Conservation (phyloP, 2,329 filamentous ascomycete genomes). For the Colletotrichum trifolii region DNA sequence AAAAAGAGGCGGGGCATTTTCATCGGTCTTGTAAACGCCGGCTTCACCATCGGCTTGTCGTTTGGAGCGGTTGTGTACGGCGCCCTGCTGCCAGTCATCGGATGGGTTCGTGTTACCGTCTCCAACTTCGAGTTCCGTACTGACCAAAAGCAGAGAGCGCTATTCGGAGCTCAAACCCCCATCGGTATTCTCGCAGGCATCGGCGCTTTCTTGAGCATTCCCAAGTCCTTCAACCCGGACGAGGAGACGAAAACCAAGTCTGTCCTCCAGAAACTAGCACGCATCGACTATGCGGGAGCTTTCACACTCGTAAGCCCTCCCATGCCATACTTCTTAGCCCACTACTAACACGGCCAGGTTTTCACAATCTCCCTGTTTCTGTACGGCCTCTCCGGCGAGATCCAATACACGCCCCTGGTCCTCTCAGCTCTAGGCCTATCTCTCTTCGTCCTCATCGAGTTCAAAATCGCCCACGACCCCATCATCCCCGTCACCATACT, state of each 20-base stretch:
- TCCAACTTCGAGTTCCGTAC: constrained; percentile 9
- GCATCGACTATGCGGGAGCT: constrained; percentile 81
- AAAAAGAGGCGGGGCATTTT: constrained; percentile 76
- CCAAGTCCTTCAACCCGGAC: constrained; percentile 50
- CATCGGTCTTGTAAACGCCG: constrained; percentile 79
- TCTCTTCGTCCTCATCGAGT: constrained; percentile 72
- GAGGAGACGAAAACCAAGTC: constrained; percentile 53
- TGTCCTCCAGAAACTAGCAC: constrained; percentile 65
- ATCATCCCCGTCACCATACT: constrained; percentile 80
- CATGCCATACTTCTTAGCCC: background rate
- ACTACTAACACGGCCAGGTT: constrained; percentile 55
- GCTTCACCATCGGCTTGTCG: constrained; percentile 77
- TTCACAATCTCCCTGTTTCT: constrained; percentile 77
- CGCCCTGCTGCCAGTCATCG: constrained; percentile 69
- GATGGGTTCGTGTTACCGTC: constrained; percentile 67
- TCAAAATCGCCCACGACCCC: constrained; percentile 72
- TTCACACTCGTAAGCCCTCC: constrained; percentile 63
- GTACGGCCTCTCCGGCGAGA: constrained; percentile 73
- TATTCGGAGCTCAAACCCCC: constrained; percentile 81
- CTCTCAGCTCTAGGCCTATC: constrained; percentile 64
- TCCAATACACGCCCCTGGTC: constrained; percentile 69
- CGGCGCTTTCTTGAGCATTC: constrained; percentile 74
- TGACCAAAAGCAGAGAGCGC: constrained; percentile 62
- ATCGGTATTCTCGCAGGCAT: constrained; percentile 70
- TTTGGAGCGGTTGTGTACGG: constrained; percentile 78